These are phyloP conservation scores for Cephalotrichum gorgonifer DNA, from an alignment of 2,329 filamentous ascomycete genomes.

Conservation along the genomic window DNA sequence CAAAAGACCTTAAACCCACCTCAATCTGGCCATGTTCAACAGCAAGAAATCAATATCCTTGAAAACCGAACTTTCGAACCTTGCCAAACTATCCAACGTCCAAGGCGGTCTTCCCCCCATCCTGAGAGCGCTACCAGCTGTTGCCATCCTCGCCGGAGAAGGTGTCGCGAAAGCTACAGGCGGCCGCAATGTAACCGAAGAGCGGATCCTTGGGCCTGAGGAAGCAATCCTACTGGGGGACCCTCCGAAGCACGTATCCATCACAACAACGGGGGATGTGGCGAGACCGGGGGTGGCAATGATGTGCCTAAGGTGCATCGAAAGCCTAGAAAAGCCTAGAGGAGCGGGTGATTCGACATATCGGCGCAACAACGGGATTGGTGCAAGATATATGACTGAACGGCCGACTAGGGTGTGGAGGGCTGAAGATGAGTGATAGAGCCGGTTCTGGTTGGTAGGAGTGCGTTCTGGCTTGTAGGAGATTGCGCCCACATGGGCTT, in stretches of 20 bases:
- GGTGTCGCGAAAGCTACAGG: slow-evolving; percentile 9
- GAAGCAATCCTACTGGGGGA: neutral
- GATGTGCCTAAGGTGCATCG: neutral
- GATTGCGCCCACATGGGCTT: too few relatives aligned
- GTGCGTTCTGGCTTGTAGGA: too few relatives aligned
- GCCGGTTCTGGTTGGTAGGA: too few relatives aligned
- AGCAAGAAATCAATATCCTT: slow-evolving; percentile 3
- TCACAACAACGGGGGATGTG: neutral
- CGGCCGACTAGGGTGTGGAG: too few relatives aligned
- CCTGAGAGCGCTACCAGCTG: slow-evolving; percentile 10
- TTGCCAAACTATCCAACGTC: slow-evolving; percentile 11
- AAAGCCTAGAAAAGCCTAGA: neutral
- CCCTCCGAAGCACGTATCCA: neutral
- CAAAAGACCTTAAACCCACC: too few relatives aligned
- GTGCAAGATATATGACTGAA: too few relatives aligned
- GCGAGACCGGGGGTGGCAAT: neutral
- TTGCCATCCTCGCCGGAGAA: slow-evolving; percentile 11
- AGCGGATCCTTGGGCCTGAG: slow-evolving; percentile 8
- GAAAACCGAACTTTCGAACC: slow-evolving; percentile 8
- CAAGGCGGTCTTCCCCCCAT: slow-evolving; percentile 11
- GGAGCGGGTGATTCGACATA: neutral
- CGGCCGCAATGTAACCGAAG: slow-evolving; percentile 9
- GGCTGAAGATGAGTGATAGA: too few relatives aligned
- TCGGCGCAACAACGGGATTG: too few relatives aligned
- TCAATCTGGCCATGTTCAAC: neutral